Percentiles rank a stretch among this genome's conserved stretches.
These are phyloP conservation scores for Camelina hispida DNA, from an alignment of 345 rosid species.

Conservation along the genomic window DNA sequence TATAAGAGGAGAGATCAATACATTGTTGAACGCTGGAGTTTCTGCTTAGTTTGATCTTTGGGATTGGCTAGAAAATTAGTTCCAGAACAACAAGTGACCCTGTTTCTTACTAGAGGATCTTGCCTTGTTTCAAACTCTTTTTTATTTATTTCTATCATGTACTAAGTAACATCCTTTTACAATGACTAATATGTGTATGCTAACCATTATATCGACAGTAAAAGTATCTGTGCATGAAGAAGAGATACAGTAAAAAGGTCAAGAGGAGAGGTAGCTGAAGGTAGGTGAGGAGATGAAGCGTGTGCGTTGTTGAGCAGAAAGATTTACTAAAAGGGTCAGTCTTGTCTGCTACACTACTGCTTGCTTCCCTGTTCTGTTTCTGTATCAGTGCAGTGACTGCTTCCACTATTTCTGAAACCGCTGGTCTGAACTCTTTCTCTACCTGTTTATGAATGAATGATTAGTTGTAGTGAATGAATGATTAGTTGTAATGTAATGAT, in stretches of 20 bases:
- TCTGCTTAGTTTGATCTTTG: slow-evolving; percentile 46
- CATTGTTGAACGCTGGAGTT: slow-evolving; percentile 74
- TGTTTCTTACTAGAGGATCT: slow-evolving; percentile 24
- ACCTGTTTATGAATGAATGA: slow-evolving; percentile 51
- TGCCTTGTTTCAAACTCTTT: slow-evolving; percentile 33
- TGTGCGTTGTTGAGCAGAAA: slow-evolving; percentile 64
- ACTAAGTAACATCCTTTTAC: slow-evolving; percentile 16
- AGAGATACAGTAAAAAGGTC: slow-evolving; percentile 31
- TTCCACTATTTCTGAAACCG: slow-evolving; percentile 73
- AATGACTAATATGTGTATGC: slow-evolving; percentile 18
- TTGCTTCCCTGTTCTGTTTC: slow-evolving; percentile 44
- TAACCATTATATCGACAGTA: slow-evolving; percentile 25
- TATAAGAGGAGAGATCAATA: slow-evolving; percentile 92
- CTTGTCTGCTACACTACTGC: slow-evolving; percentile 45
- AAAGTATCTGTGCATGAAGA: slow-evolving; percentile 30
- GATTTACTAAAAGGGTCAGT: slow-evolving; percentile 65
- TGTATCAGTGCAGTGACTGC: slow-evolving; percentile 61
- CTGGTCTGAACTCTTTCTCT: slow-evolving; percentile 76
- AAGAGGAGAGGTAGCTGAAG: slow-evolving; percentile 47
- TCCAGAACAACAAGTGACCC: slow-evolving; percentile 27
- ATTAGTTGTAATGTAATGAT: slow-evolving; percentile 19
- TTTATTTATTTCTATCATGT: neutral
- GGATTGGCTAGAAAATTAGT: slow-evolving; percentile 27
- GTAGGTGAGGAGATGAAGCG: slow-evolving; percentile 74
- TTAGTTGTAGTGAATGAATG: neutral